Evolutionary conservation across 2,329 filamentous ascomycete genomes (phyloP), one percentile per base, ranked within the genome.

Genomic region (Cordyceps militaris): DNA sequence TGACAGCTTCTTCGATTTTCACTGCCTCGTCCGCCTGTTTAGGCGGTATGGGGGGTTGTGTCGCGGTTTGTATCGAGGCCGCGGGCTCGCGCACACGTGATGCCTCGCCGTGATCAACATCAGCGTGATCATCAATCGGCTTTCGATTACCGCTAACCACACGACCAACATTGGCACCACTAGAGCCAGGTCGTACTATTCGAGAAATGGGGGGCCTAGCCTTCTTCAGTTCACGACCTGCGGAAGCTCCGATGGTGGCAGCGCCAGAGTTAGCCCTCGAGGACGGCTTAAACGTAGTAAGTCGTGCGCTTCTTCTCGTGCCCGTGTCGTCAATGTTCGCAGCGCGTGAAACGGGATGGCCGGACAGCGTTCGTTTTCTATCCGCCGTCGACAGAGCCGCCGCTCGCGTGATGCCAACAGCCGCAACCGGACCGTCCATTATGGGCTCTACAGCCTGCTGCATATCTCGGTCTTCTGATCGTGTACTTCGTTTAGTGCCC

Each of bases 111-210:
- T 81, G 76, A 60, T 94, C 87, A 34, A 85, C 71, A 57, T 93
- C 88, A 74, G 86, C 82, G 40, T 77, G 84, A 53, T 88, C 81
- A 49, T 85, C 82, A 23, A 81, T 61, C 3, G 86, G 86, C 69
- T 94, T 97, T 59, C 92, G 83, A 69, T 94, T 96, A 23, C 91
- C 92, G 69, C 91, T 96, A 46, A 96, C 90, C 57, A 93, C 89
- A 65, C 92, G 84, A 19, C 91, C 90, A 40, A 95, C 89, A 56
- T 82, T 90, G 3, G 88, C 84, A 16, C 82, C 76, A 60, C 85
- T 84, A 14, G 87, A 72, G 67, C 82, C 76, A 73, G 87, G 73
- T 73, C 87, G 79, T 77, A 92, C 66, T 72, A 86, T 71, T 73
- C 87, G 67, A 47, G 83, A 83, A 57, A 85, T 79, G 3, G 85